These are phyloP conservation scores for Boletus mariae DNA, from an alignment of 1,284 basidiomycete species.

Conservation along the genomic window DNA sequence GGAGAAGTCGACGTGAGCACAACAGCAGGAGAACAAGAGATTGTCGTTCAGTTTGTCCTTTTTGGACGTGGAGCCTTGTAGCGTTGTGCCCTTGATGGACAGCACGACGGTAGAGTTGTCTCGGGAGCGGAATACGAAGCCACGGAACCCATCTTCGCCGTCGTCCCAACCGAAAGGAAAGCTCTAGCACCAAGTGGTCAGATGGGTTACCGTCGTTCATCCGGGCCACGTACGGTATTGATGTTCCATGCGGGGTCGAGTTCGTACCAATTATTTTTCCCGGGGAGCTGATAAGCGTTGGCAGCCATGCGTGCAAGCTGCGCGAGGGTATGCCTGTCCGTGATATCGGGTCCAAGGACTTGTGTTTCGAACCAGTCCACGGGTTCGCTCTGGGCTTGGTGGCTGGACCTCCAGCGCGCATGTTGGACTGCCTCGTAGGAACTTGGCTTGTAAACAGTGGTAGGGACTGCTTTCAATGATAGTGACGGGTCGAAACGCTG, in stretches of 20 bases:
- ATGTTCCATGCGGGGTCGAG: slow-evolving; percentile 71
- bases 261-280: slow-evolving; percentile 79
- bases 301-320: slow-evolving; percentile 88
- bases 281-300: slow-evolving; percentile 81
- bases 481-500: slow-evolving; percentile 16
- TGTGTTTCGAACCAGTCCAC: slow-evolving; percentile 57
- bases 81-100: slow-evolving; percentile 92
- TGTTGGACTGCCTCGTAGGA: slow-evolving; percentile 49
- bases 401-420: slow-evolving; percentile 51
- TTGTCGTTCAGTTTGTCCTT: slow-evolving; percentile 98
- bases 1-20: slow-evolving; percentile 86
- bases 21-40: slow-evolving; percentile 95
- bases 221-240: slow-evolving; percentile 44
- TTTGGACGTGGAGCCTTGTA: slow-evolving; percentile 79
- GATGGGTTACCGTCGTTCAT: neutral
- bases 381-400: slow-evolving; percentile 44
- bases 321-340: slow-evolving; percentile 77
- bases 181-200: slow-evolving; percentile 44
- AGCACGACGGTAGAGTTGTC: slow-evolving; percentile 85
- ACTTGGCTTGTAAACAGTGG: slow-evolving; percentile 57
- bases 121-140: slow-evolving; percentile 82
- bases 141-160: slow-evolving; percentile 79
- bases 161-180: slow-evolving; percentile 93
- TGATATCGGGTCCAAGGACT: slow-evolving; percentile 66
- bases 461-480: slow-evolving; percentile 49